phyloP scores from a whole-genome alignment of 2,329 filamentous ascomycete genomes.

The Colletotrichum aenigma region DNA sequence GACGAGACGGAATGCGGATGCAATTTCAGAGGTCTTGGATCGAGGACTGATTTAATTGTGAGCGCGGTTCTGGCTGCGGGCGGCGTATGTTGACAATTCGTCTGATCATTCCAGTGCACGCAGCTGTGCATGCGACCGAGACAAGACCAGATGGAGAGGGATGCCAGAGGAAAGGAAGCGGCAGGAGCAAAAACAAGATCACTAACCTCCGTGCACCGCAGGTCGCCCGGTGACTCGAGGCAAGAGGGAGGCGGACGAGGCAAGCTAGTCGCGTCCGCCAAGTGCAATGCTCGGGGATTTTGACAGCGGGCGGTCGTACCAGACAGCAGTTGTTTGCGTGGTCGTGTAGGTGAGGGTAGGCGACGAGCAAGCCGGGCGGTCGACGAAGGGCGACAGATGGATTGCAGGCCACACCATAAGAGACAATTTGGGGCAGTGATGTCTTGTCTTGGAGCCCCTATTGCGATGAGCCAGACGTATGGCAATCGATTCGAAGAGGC shows the following conservation, averaged over 20 bases:
- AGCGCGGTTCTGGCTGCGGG: not conserved
- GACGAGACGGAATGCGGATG: not conserved
- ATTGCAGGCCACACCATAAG: not conserved
- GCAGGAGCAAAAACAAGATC: not conserved
- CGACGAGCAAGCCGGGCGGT: not conserved
- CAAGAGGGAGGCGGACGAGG: not conserved
- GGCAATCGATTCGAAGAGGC: not conserved
- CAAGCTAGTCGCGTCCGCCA: not conserved
- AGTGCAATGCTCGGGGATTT: not conserved
- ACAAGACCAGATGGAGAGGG: not conserved
- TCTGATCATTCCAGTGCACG: constrained; percentile 4
- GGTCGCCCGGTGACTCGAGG: constrained; percentile 1
- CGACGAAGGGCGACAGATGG: not conserved
- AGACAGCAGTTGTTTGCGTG: not conserved
- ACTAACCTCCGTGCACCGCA: constrained; percentile 10
- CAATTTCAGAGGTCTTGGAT: constrained; percentile 14
- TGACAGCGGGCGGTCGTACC: not conserved
- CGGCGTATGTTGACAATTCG: not conserved
- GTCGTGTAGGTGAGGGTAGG: not conserved
- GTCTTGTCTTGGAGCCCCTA: constrained; percentile 5
- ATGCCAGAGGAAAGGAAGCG: not conserved
- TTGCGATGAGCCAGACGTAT: not conserved
- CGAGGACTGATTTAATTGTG: constrained; percentile 8
- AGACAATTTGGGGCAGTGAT: not conserved
- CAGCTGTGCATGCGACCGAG: not conserved